Conservation (phyloP, 306 rosid genomes). For the Malus sylvestris region DNA sequence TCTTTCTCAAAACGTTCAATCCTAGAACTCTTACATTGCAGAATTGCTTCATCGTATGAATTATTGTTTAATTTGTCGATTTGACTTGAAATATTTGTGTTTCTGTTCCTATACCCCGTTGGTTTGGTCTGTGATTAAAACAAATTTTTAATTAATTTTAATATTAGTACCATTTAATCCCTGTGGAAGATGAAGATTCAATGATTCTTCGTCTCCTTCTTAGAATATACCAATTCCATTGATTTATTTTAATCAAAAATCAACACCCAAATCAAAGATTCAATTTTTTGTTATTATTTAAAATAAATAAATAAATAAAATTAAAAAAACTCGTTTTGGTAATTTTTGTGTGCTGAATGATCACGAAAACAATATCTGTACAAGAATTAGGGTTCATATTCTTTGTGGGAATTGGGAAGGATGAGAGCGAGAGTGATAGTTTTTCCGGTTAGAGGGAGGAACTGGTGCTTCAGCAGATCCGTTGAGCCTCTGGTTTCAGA, state of each 20-base stretch:
- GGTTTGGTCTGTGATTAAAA: neutral
- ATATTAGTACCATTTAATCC: neutral
- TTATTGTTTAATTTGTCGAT: neutral
- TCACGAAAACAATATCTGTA: neutral
- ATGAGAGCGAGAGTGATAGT: conserved; percentile 89
- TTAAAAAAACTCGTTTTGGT: neutral
- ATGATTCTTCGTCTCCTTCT: neutral
- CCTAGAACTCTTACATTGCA: neutral
- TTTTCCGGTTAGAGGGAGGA: conserved; percentile 74
- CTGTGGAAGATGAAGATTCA: neutral
- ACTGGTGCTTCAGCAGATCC: conserved; percentile 81
- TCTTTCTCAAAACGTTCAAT: neutral
- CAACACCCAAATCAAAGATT: neutral
- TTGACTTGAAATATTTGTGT: neutral
- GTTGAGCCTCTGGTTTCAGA: conserved; percentile 33
- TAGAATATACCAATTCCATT: neutral
- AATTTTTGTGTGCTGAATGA: neutral
- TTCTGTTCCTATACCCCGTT: neutral
- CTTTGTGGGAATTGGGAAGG: neutral
- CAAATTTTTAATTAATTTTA: neutral
- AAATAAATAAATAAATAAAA: no score
- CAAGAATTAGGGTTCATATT: neutral
- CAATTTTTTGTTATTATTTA: neutral
- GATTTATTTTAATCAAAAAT: neutral
- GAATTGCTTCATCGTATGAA: neutral